phyloP scores from a whole-genome alignment of 2,329 filamentous ascomycete genomes.

The Aspergillus alliaceus region DNA sequence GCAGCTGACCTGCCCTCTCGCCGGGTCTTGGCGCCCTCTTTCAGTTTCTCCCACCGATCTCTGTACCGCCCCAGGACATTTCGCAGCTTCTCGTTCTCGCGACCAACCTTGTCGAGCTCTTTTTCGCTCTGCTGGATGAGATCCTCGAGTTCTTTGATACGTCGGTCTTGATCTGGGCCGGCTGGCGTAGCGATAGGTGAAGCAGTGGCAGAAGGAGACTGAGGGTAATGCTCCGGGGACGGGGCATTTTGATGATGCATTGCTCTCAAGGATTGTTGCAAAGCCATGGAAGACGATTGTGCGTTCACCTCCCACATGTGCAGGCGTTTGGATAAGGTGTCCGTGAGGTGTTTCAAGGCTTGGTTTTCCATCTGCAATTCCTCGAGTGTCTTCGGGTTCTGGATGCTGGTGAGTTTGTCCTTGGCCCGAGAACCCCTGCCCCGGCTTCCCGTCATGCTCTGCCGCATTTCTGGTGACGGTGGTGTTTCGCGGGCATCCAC shows the following conservation, averaged over 20 bases:
- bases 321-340: constrained; percentile 83
- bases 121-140: constrained; percentile 58
- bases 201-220: constrained; percentile 25
- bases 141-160: constrained; percentile 67
- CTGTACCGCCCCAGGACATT: constrained; percentile 57
- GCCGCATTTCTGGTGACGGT: constrained; percentile 48
- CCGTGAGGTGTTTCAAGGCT: constrained; percentile 78
- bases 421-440: constrained; percentile 20
- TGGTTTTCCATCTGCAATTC: constrained; percentile 88
- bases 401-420: constrained; percentile 34
- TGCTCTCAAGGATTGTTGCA: constrained; percentile 74
- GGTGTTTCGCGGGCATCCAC: constrained; percentile 78
- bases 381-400: constrained; percentile 68
- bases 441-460: constrained; percentile 45
- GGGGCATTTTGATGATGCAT: constrained; percentile 42
- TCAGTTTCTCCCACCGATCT: constrained; percentile 68
- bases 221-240: constrained; percentile 33
- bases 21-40: constrained; percentile 58
- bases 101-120: constrained; percentile 63
- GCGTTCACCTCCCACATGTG: constrained; percentile 91
- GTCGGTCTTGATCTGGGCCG: constrained; percentile 47
- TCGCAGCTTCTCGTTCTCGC: constrained; percentile 61
- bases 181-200: constrained; percentile 23
- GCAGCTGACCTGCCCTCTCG: constrained; percentile 25
- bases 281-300: constrained; percentile 79